Conservation (phyloP, 2,329 filamentous ascomycete genomes). For the Dothideomycetes sp. region DNA sequence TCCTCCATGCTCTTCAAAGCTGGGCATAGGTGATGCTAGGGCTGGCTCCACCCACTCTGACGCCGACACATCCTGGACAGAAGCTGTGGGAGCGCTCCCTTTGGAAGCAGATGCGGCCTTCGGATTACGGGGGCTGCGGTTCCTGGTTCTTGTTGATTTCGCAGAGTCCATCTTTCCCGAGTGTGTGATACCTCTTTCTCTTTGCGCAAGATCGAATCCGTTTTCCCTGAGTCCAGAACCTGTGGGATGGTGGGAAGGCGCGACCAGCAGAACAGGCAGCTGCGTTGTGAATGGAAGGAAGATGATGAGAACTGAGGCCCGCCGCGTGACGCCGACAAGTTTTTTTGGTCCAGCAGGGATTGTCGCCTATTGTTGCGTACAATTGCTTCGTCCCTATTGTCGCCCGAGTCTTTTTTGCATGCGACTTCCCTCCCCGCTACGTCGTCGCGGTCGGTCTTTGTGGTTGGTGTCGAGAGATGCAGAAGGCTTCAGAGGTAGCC, state of each 20-base stretch:
- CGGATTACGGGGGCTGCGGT: constrained; percentile 8
- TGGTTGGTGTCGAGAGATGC: no score
- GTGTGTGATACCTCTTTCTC: constrained; percentile 5
- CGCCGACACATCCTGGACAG: not conserved
- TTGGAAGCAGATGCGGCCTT: constrained; percentile 1
- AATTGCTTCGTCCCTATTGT: not conserved
- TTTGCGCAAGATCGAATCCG: not conserved
- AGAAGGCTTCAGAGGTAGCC: no score
- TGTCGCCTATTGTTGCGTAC: not conserved
- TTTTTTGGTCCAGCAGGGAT: not conserved
- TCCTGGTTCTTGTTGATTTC: constrained; percentile 4
- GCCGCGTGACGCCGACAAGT: constrained; percentile 10
- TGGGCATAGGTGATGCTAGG: constrained; percentile 48
- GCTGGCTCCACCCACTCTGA: constrained; percentile 45
- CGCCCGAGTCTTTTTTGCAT: not conserved
- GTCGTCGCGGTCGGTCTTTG: no score
- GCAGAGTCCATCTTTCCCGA: constrained; percentile 10
- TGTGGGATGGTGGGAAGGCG: not conserved
- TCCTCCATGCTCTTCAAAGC: constrained; percentile 69
- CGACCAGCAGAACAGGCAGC: constrained; percentile 3
- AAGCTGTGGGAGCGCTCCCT: not conserved
- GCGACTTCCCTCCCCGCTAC: no score
- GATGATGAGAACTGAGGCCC: no score
- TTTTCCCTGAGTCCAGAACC: not conserved
- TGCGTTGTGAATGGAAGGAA: constrained; percentile 4